These are phyloP conservation scores for Pichia sp. DNA, from an alignment of 1,139 yeast species.

Conservation along the genomic window DNA sequence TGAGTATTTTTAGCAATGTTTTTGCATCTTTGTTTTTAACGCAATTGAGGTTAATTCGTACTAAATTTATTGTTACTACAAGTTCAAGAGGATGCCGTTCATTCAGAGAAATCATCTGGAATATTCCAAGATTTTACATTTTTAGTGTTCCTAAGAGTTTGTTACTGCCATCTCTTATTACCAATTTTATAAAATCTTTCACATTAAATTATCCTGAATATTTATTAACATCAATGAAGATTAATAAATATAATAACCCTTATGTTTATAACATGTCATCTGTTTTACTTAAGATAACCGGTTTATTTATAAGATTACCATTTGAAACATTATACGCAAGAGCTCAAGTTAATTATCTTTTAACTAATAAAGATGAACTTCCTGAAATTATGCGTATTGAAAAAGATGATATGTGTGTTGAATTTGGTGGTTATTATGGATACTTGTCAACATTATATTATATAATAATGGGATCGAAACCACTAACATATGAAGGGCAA, in stretches of 20 bases:
- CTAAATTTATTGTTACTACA: constrained; percentile 66
- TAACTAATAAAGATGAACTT: constrained; percentile 29
- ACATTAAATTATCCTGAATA: constrained; percentile 72
- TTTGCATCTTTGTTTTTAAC: constrained; percentile 70
- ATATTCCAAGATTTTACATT: constrained; percentile 38
- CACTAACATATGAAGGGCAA: constrained; percentile 26
- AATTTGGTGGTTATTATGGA: constrained; percentile 48
- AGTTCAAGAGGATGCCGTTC: constrained; percentile 35
- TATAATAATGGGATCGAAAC: constrained; percentile 35
- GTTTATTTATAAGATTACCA: constrained; percentile 73
- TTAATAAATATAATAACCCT: constrained; percentile 67
- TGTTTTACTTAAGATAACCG: constrained; percentile 53
- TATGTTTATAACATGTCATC: constrained; percentile 45
- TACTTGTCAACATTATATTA: constrained; percentile 46
- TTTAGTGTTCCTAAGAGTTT: constrained; percentile 45
- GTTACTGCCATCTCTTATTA: constrained; percentile 51
- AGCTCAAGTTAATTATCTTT: constrained; percentile 66
- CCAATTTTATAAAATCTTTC: constrained; percentile 56
- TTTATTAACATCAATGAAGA: constrained; percentile 58
- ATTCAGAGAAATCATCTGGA: constrained; percentile 33
- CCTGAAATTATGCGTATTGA: constrained; percentile 29
- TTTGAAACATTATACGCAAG: constrained; percentile 80
- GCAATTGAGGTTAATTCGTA: constrained; percentile 77
- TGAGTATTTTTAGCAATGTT: constrained; percentile 67
- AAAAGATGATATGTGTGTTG: constrained; percentile 47